Evolutionary conservation across 106 monocot genomes (phyloP), one percentile per base, ranked within the genome.

Genomic region (Allium sativum): DNA sequence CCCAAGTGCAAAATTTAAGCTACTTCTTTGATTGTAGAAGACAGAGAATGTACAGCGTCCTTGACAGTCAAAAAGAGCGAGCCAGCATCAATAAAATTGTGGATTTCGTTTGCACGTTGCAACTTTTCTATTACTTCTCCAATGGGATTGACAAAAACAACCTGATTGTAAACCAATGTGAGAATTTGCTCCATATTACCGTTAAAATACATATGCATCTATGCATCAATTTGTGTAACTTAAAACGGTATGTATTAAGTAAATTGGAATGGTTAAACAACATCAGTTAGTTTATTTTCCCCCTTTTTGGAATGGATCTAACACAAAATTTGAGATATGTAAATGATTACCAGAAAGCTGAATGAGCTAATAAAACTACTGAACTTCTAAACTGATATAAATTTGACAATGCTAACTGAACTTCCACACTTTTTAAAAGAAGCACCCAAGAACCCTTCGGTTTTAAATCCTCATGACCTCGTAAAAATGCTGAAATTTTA

Each of bases 41-140:
- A 65, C 11, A 72, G 69, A 9, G 60, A 68, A 51, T 64, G 13
- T 1, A 83, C 68, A 12, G 83, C 83, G 20, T 83, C 75, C 7
- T 42, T 58, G 21, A 68, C 52, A 12, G 83, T 83, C 61, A 83
- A 63, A 56, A 57, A 83, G 48, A 83, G 79, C 7, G 68, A 69
- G 40, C 79, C 83, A 4, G 55, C 20, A 12, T 67, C 71, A 16
- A 83, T 53, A 45, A 83, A 79, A 21, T 47, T 62, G 16, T 68
- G 44, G 18, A 62, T 21, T 18, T 68, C 72, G 59, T 83, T 75
- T 21, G 83, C 83, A 60, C 79, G 44, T 50, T 79, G 71, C 15
- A 83, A 13, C 45, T 83, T 83, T 59, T 83, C 83, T 65, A 76
- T 75, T 51, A 83, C 78, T 31, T 83, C 78, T 19, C 75, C 83